Evolutionary conservation across 495 filamentous ascomycete genomes (phyloP).

Genomic region (Trichocladium antarcticum): DNA sequence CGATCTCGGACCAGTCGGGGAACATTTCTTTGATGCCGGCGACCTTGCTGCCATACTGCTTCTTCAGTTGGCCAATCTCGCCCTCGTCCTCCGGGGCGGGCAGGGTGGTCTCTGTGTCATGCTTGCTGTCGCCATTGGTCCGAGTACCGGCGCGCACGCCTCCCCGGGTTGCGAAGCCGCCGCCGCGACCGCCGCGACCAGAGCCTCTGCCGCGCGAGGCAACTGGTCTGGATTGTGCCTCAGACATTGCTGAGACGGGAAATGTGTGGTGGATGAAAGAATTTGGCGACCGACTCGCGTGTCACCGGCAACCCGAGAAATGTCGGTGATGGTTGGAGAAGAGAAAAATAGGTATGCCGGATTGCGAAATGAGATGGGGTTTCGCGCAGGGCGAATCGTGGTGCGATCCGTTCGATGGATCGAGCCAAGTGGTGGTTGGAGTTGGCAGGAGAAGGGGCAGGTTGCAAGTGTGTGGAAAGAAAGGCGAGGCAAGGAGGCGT

Average conservation of each 20-base stretch:
- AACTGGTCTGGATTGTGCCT: constrained; percentile 70
- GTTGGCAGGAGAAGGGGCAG: constrained; percentile 13
- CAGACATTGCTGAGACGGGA: constrained; percentile 62
- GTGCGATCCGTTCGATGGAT: constrained; percentile 28
- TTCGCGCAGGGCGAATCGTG: constrained; percentile 27
- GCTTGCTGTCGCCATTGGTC: constrained; percentile 42
- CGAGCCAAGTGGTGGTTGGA: constrained; percentile 17
- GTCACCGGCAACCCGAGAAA: constrained; percentile 24
- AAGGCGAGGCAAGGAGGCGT: constrained; percentile 17
- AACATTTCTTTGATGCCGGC: constrained; percentile 78
- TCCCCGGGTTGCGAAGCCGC: constrained; percentile 67
- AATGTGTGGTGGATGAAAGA: constrained; percentile 17
- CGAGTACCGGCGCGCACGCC: constrained; percentile 47
- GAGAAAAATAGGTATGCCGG: constrained; percentile 22
- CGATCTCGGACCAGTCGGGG: constrained; percentile 82
- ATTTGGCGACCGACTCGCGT: constrained; percentile 34
- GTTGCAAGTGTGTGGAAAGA: constrained; percentile 13
- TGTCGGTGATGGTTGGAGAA: constrained; percentile 18
- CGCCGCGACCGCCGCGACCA: constrained; percentile 55
- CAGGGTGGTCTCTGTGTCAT: constrained; percentile 43
- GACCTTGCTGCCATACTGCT: constrained; percentile 66
- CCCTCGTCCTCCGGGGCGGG: constrained; percentile 65
- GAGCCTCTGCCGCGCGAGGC: constrained; percentile 38
- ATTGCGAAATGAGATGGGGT: constrained; percentile 15
- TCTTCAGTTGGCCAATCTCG: constrained; percentile 85